phyloP scores from a whole-genome alignment of 2,329 filamentous ascomycete genomes.

The Fusarium citri region DNA sequence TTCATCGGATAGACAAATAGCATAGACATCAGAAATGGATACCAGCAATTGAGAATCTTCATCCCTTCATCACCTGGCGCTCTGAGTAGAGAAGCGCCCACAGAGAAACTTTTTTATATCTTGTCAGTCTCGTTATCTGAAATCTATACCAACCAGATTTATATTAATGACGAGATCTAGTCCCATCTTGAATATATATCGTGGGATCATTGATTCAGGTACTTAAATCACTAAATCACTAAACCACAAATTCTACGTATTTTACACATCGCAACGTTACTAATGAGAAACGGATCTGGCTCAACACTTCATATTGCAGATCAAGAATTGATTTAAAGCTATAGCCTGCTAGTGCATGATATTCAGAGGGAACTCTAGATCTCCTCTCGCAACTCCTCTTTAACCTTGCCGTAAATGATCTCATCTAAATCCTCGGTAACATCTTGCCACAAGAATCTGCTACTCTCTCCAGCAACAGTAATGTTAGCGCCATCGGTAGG shows the following conservation, averaged over 20 bases:
- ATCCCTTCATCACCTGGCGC: too few species aligned
- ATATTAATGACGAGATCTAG: too few species aligned
- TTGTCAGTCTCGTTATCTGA: too few species aligned
- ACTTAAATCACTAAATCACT: too few species aligned
- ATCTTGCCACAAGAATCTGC: background rate
- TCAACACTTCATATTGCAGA: background rate
- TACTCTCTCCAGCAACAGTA: background rate
- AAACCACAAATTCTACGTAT: too few species aligned
- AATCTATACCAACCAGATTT: too few species aligned
- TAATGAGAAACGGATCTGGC: background rate
- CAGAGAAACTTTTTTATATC: too few species aligned
- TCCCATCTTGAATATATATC: too few species aligned
- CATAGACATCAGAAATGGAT: background rate
- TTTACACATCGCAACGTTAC: fast-evolving
- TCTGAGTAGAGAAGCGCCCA: too few species aligned
- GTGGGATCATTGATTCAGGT: too few species aligned
- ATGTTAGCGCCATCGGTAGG: background rate
- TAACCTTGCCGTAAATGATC: background rate
- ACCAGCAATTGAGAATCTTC: background rate
- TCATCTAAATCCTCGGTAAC: background rate
- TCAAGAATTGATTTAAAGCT: too few species aligned
- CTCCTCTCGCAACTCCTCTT: background rate
- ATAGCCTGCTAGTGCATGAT: too few species aligned
- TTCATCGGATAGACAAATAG: constrained; percentile 36
- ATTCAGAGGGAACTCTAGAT: background rate